Conservation (phyloP, 1,139 yeast genomes). For the Candida pseudoviswanathii region DNA sequence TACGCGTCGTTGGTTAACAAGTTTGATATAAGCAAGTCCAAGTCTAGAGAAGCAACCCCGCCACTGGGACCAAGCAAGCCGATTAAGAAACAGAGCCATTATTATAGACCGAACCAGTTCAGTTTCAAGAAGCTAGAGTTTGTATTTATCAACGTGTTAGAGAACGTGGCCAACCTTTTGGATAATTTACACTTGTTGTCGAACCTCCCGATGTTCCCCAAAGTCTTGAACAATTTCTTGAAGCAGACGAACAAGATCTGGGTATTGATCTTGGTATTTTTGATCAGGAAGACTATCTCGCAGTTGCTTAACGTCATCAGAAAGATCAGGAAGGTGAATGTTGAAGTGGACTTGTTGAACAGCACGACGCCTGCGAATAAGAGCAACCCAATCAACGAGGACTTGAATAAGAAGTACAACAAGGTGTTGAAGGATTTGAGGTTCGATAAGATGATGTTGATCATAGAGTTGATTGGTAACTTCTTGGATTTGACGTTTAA, state of each 20-base stretch:
- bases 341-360: conserved; percentile 38
- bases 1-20: conserved; percentile 31
- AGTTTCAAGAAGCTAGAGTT: conserved; percentile 35
- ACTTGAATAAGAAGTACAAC: conserved; percentile 37
- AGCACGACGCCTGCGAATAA: conserved; percentile 23
- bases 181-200: conserved; percentile 50
- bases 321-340: conserved; percentile 41
- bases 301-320: conserved; percentile 45
- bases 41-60: conserved; percentile 1
- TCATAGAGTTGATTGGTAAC: conserved; percentile 47
- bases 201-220: conserved; percentile 47
- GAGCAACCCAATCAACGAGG: conserved; percentile 24
- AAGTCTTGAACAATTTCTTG: conserved; percentile 30
- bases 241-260: conserved; percentile 50
- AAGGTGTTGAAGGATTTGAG: conserved; percentile 46
- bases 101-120: conserved; percentile 17
- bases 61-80: conserved; percentile 7
- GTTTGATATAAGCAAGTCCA: conserved; percentile 18
- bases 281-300: conserved; percentile 45
- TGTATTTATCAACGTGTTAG: conserved; percentile 34
- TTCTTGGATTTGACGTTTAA: conserved; percentile 46
- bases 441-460: conserved; percentile 48
- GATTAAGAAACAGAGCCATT: conserved; percentile 7
- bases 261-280: conserved; percentile 45
- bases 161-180: conserved; percentile 41